A percentile compares a stretch with the other conserved stretches of the same genome.
Evolutionary conservation across 495 filamentous ascomycete species (phyloP).

Genomic region (Eremomyces bilateralis): DNA sequence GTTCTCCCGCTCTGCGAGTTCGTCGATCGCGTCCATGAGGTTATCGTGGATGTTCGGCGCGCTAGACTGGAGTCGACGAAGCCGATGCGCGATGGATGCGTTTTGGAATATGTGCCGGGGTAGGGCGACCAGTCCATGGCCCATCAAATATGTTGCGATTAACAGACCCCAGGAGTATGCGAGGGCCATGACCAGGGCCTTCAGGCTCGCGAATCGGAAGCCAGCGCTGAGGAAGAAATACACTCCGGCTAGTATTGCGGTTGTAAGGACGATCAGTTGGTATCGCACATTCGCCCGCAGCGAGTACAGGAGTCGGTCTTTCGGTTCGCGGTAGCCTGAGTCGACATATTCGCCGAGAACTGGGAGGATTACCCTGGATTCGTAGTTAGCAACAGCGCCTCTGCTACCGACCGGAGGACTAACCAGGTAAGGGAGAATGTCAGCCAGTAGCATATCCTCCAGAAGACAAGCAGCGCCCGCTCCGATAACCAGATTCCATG

Average conservation of each 20-base stretch:
- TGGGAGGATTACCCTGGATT: conserved; percentile 63
- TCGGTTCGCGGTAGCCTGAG: conserved; percentile 74
- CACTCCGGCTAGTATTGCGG: conserved; percentile 46
- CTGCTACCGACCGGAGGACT: too few relatives aligned
- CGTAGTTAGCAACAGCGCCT: too few relatives aligned
- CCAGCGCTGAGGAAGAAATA: conserved; percentile 71
- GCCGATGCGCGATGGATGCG: conserved; percentile 44
- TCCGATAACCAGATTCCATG: conserved; percentile 48
- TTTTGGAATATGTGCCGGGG: conserved; percentile 60
- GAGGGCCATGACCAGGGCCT: conserved; percentile 73
- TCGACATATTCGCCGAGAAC: conserved; percentile 84
- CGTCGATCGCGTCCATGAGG: conserved; percentile 62
- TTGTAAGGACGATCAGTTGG: conserved; percentile 54
- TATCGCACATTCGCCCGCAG: conserved; percentile 72
- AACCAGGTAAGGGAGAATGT: conserved; percentile 89
- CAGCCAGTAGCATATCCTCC: conserved; percentile 91
- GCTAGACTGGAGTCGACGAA: conserved; percentile 52
- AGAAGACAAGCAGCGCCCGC: conserved; percentile 52
- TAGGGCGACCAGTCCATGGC: conserved; percentile 81
- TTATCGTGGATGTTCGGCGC: conserved; percentile 73
- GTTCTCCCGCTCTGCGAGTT: conserved; percentile 58
- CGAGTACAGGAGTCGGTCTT: conserved; percentile 59
- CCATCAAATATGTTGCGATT: conserved; percentile 90
- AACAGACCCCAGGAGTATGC: conserved; percentile 85
- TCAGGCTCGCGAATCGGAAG: conserved; percentile 39